Evolutionary conservation across 441 rosid species (phyloP).

Genomic region (Metrosideros polymorpha): DNA sequence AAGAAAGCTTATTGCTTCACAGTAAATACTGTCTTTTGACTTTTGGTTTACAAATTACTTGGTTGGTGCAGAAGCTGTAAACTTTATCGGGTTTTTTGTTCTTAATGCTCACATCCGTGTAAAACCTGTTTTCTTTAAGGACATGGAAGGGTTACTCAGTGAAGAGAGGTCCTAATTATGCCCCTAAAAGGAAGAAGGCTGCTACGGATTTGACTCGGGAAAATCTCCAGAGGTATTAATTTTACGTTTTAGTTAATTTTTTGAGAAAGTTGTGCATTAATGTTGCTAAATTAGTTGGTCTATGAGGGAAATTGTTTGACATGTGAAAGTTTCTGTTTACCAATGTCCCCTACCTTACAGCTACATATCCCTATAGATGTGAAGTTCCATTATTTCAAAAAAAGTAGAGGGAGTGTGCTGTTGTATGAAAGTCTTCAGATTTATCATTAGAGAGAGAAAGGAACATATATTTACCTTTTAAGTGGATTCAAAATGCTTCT

Average conservation of each 20-base stretch:
- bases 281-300: background rate
- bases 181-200: slow-evolving; percentile 65
- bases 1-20: slow-evolving; percentile 58
- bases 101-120: background rate
- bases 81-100: background rate
- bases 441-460: background rate
- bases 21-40: slow-evolving; percentile 27
- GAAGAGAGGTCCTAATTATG: slow-evolving; percentile 76
- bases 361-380: background rate
- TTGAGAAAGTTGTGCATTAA: background rate
- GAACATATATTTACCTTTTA: background rate
- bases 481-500: background rate
- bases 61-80: background rate
- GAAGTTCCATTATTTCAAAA: background rate
- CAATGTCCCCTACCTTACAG: background rate
- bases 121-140: slow-evolving; percentile 21
- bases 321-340: background rate
- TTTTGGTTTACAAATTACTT: background rate
- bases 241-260: background rate
- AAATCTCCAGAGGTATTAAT: slow-evolving; percentile 61
- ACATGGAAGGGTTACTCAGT: slow-evolving; percentile 78
- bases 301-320: background rate
- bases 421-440: background rate
- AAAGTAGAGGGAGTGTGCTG: background rate
- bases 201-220: slow-evolving; percentile 91